A percentile compares a stretch with the other conserved stretches of the same genome.
Evolutionary conservation across 208 protist genomes (phyloP).

Genomic region (Leishmania guyanensis): DNA sequence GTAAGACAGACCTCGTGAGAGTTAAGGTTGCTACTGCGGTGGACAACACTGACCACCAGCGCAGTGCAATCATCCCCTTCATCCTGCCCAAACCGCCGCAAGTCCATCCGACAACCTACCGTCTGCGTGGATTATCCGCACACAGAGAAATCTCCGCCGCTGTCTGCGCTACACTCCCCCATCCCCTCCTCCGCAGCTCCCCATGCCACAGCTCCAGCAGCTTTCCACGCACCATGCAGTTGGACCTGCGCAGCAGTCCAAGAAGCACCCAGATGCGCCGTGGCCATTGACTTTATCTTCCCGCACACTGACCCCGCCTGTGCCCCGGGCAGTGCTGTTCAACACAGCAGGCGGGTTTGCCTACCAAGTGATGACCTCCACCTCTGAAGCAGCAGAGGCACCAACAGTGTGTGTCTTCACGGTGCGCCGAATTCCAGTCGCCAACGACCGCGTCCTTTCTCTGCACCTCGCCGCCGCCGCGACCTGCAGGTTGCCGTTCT

Average conservation of each 20-base stretch:
- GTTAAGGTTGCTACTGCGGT: neutral
- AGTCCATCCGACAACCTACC: neutral
- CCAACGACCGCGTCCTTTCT: conserved; percentile 1
- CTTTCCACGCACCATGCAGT: conserved; percentile 3
- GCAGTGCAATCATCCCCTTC: neutral
- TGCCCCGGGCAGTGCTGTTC: conserved; percentile 25
- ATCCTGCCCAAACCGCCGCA: neutral
- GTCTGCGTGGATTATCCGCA: neutral
- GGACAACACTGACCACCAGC: neutral
- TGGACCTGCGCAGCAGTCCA: neutral
- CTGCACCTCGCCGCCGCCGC: conserved; percentile 16
- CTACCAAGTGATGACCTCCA: conserved; percentile 22
- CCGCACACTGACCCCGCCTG: conserved; percentile 5
- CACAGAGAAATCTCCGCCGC: neutral
- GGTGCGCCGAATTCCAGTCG: conserved; percentile 17
- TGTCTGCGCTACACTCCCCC: neutral
- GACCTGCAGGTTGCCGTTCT: conserved; percentile 20
- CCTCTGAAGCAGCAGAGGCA: neutral
- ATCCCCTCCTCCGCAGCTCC: neutral
- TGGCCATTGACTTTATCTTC: neutral
- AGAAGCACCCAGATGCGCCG: neutral
- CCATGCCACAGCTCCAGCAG: conserved; percentile 27
- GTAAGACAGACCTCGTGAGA: neutral
- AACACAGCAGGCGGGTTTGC: conserved; percentile 15
- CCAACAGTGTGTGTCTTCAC: conserved; percentile 19